These are phyloP conservation scores for Prosopis cineraria DNA, from an alignment of 306 rosid species.

Conservation along the genomic window DNA sequence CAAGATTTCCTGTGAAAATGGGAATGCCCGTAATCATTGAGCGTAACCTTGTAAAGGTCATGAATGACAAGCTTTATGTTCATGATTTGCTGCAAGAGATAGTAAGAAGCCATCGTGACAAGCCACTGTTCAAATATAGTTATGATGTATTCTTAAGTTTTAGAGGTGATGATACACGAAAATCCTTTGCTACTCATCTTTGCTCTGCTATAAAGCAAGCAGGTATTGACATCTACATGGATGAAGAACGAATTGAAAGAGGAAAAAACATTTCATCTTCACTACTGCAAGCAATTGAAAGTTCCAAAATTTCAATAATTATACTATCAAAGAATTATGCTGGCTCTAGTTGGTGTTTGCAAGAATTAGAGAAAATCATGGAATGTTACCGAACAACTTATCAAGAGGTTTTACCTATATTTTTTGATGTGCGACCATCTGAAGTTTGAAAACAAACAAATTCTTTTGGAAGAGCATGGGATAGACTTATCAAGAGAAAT, in stretches of 20 bases:
- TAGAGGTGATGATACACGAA: neutral
- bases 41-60: constrained; percentile 2
- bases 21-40: neutral
- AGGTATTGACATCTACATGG: neutral
- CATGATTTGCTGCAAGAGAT: constrained; percentile 5
- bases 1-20: neutral
- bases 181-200: constrained; percentile 7
- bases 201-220: neutral
- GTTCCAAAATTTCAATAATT: neutral
- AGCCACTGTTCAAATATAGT: neutral
- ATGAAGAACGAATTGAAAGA: neutral
- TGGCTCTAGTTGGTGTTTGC: constrained; percentile 15
- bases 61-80: neutral
- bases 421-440: neutral
- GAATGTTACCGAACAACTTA: neutral
- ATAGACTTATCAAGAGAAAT: neutral
- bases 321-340: neutral
- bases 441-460: neutral
- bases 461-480: neutral
- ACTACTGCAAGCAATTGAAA: constrained; percentile 3
- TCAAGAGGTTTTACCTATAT: constrained; percentile 14
- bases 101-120: neutral
- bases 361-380: constrained; percentile 3
- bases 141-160: constrained; percentile 8
- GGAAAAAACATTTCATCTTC: neutral